Base-by-base conservation (phyloP, 2,329 filamentous ascomycete species). In the Onygenales sp. region DNA sequence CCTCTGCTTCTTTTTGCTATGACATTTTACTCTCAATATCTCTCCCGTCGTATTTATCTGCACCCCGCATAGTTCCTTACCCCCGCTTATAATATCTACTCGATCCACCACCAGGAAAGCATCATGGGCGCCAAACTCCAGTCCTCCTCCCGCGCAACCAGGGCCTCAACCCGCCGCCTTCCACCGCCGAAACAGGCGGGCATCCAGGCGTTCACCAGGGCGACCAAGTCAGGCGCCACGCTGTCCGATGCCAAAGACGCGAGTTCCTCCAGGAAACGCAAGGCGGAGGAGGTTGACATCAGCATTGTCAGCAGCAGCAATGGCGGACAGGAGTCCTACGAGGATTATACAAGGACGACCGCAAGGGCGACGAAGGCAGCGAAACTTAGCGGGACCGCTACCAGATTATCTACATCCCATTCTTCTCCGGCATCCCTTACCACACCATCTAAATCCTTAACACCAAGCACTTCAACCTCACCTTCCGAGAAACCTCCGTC, bases 151-250 rank as follows among this genome's bases (percentile, higher is more conserved):
- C 66, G 64, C 59, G 58, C 63, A 13, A 38, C 51, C 52, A 57
- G 66, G 42, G 35, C 46, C 57, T 58, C 52, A 54, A 58, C 59
- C 56, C 56, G 60, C 61, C 55, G 61, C 65, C 64, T 69, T 60
- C 63, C 65, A 47, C 60, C 61, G 52, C 47, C 39, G 21, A 59
- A 55, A 17, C 69, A 70, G 57, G 58, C 60, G 67, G 76, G 67
- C 61, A 72, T 77, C 46, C 68, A 70, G 58, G 65, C 63, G 54
- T 77, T 76, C 58, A 66, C 72, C 54, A 70, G 67, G 58, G 63
- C 74, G 54, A 71, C 69, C 45, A 76, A 77, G 59, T 66, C 72
- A 41, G 67, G 67, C 5, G 54, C 65, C 14, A 52, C 60, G 48
- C 50, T 61, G 51, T 46, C 56, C 17, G 41, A 58, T 32, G 52